A percentile compares a stretch with the other conserved stretches of the same genome.
phyloP scores from a whole-genome alignment of 2,329 filamentous ascomycete genomes.

The Coniochaeta ligniaria region DNA sequence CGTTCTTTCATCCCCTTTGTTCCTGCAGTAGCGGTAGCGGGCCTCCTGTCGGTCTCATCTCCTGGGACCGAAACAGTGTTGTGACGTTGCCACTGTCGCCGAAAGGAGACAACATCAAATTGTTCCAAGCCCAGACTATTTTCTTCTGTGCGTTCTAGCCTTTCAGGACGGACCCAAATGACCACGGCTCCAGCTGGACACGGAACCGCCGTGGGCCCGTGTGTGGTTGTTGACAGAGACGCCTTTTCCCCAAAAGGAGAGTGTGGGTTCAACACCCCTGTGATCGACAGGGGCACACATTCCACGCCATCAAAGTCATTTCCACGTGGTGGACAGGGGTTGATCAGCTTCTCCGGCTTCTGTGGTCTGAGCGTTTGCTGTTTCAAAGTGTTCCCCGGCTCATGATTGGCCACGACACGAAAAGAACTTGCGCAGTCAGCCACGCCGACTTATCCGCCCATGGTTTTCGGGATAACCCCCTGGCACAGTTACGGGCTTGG shows the following conservation, averaged over 20 bases:
- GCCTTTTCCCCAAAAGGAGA: neutral
- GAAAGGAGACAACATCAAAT: neutral
- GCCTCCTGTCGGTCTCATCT: neutral
- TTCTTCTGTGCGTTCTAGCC: neutral
- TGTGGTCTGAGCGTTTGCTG: neutral
- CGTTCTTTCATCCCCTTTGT: neutral
- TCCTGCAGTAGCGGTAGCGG: conserved; percentile 5
- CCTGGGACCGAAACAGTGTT: neutral
- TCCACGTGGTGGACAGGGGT: neutral
- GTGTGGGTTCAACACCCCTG: neutral
- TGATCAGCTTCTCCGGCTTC: neutral
- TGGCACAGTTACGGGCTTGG: neutral
- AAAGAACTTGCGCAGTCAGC: neutral
- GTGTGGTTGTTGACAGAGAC: neutral
- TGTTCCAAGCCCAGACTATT: neutral
- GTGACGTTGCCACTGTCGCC: neutral
- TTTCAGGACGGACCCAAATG: neutral
- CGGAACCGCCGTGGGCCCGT: neutral
- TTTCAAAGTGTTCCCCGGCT: neutral
- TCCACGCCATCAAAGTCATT: neutral
- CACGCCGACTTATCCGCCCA: neutral
- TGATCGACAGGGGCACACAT: neutral
- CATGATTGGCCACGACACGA: neutral
- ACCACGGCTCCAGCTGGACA: neutral
- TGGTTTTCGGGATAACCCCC: neutral